Evolutionary conservation across 2,329 filamentous ascomycete genomes (phyloP), one percentile per base, ranked within the genome.

Genomic region (Penicillium sp.): DNA sequence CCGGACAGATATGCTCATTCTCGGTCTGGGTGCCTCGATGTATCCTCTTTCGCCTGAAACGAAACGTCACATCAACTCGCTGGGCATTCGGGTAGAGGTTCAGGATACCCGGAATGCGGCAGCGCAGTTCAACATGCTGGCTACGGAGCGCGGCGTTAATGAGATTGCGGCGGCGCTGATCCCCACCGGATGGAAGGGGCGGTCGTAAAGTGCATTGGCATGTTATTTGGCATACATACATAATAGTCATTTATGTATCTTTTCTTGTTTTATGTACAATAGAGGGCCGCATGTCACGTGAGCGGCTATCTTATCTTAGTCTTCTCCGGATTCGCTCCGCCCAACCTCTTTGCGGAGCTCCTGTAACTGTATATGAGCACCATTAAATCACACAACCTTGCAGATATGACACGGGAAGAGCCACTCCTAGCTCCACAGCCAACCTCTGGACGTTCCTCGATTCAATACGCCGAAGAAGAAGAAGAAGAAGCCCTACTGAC

Each of bases 71-170:
- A 82, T 98, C 49, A 86, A 85, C 54, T 79, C 81, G 27, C 71
- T 97, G 37, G 93, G 93, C 0, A 87, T 97, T 59, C 79, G 89
- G 49, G 78, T 97, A 4, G 93, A 98, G 64, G 79, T 96, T 3
- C 80, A 92, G 64, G 93, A 97, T 72, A 97, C 93, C 28, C 79
- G 89, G 55, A 97, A 97, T 71, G 93, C 93, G 7, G 89, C 92
- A 1, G 87, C 91, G 29, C 90, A 96, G 68, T 98, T 93, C 70
- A 98, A 98, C 66, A 68, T 98, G 63, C 74, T 98, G 47, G 92
- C 90, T n/a, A 97, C 90, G 15, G 93, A 98, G 74, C 78, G 93
- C 44, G 92, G 93, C 1, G 83, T 93, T 5, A 79, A 83, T 18
- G 86, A 92, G 62, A 84, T 97, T 54, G 92, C 90, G 25, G 92